These are phyloP conservation scores for Talaromyces pinophilus DNA, from an alignment of 2,329 filamentous ascomycete species.

Conservation along the genomic window DNA sequence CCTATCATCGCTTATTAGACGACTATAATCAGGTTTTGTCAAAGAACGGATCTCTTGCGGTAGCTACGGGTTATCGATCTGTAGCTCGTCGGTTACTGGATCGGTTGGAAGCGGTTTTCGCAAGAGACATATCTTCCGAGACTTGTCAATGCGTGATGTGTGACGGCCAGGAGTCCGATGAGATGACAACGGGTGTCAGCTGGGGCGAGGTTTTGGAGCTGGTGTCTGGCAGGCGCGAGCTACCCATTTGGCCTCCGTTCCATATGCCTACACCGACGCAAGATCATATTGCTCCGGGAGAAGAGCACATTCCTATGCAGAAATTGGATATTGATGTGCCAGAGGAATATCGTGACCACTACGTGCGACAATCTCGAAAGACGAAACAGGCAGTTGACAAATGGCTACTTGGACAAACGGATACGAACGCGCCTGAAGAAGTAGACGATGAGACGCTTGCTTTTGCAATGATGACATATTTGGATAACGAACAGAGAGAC, in stretches of 20 bases:
- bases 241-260: conserved; percentile 88
- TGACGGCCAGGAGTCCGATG: conserved; percentile 61
- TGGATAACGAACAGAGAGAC: conserved; percentile 72
- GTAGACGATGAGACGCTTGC: conserved; percentile 92
- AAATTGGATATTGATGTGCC: conserved; percentile 93
- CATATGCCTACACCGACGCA: conserved; percentile 63
- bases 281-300: conserved; percentile 57
- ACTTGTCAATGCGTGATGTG: conserved; percentile 88
- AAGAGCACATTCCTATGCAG: conserved; percentile 61
- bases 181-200: conserved; percentile 66
- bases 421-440: conserved; percentile 77
- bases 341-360: conserved; percentile 89
- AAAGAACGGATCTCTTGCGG: conserved; percentile 85
- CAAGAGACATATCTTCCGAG: conserved; percentile 82
- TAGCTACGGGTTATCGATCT: conserved; percentile 91
- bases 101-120: conserved; percentile 90
- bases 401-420: conserved; percentile 81
- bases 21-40: conserved; percentile 80
- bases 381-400: conserved; percentile 87
- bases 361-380: conserved; percentile 87
- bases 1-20: conserved; percentile 78
- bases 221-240: conserved; percentile 81
- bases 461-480: conserved; percentile 88
- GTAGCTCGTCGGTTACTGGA: conserved; percentile 89
- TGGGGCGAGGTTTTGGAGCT: conserved; percentile 96